Conservation (phyloP, 495 filamentous ascomycete species). For the Tetracladium setigerum region DNA sequence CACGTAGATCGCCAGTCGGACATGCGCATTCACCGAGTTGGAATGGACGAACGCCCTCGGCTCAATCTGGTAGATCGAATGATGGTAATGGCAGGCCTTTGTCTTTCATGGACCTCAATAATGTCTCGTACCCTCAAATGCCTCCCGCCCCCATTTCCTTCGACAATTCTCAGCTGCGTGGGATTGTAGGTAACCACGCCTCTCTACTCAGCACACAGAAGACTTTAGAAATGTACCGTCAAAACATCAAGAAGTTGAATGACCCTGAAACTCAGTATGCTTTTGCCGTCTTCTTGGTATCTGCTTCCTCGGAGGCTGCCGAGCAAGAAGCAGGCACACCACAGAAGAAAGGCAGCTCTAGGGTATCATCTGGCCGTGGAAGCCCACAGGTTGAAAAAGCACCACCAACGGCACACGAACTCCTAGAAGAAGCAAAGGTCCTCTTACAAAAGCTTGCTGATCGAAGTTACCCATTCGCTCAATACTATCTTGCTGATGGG, state of each 20-base stretch:
- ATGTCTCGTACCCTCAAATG: conserved; percentile 78
- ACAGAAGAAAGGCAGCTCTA: conserved; percentile 33
- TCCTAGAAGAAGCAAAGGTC: conserved; percentile 78
- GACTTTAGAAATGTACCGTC: conserved; percentile 94
- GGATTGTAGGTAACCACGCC: conserved; percentile 77
- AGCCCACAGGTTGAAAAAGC: conserved; percentile 29
- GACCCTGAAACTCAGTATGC: conserved; percentile 85
- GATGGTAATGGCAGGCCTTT: conserved; percentile 68
- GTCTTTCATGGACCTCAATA: conserved; percentile 82
- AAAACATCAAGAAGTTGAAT: conserved; percentile 93
- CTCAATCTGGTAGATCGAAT: conserved; percentile 61
- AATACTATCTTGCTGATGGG: conserved; percentile 94
- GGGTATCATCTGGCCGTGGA: conserved; percentile 22
- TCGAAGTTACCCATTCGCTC: conserved; percentile 86
- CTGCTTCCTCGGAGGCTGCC: conserved; percentile 65
- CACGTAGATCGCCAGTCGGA: conserved; percentile 46
- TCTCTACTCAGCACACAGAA: conserved; percentile 82
- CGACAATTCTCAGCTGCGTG: conserved; percentile 70
- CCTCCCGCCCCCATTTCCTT: conserved; percentile 63
- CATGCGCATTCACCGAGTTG: conserved; percentile 41
- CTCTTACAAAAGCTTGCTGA: conserved; percentile 83
- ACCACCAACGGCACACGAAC: conserved; percentile 42
- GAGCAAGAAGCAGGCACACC: conserved; percentile 29
- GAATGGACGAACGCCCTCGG: conserved; percentile 45
- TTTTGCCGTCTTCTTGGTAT: conserved; percentile 89